Percentiles rank a stretch among this genome's conserved stretches.
Evolutionary conservation across 2,329 filamentous ascomycete species (phyloP).

Genomic region (Stagonosporopsis vannaccii): DNA sequence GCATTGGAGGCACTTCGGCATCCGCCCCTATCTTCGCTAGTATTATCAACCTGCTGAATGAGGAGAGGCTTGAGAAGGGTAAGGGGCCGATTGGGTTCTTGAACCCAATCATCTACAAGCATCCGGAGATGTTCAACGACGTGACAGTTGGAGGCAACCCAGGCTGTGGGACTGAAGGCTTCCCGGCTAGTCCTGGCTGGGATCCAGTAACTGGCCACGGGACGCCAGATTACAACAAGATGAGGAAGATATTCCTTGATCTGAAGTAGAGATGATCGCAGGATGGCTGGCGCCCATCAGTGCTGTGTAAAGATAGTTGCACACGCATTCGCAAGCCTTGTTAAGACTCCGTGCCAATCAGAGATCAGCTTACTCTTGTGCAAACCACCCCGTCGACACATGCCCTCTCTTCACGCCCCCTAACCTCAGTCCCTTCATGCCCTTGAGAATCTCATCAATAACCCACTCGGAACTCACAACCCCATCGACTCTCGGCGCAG

Average conservation of each 20-base stretch:
- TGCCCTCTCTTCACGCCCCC: slow-evolving; percentile 1
- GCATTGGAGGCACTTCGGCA: slow-evolving; percentile 59
- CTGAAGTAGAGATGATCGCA: not conserved
- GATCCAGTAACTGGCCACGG: slow-evolving; percentile 39
- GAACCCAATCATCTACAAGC: slow-evolving; percentile 65
- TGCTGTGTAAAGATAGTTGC: not conserved
- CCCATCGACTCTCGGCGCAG: not conserved
- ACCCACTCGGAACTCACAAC: not conserved
- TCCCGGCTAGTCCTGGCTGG: slow-evolving; percentile 35
- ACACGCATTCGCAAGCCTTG: not conserved
- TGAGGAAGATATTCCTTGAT: slow-evolving; percentile 25
- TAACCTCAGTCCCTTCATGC: not conserved
- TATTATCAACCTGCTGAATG: slow-evolving; percentile 66
- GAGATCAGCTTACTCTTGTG: not conserved
- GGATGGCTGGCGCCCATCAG: not conserved
- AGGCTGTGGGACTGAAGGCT: slow-evolving; percentile 44
- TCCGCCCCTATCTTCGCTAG: slow-evolving; percentile 65
- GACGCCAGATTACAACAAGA: slow-evolving; percentile 25
- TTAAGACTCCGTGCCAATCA: not conserved
- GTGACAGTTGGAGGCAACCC: slow-evolving; percentile 40
- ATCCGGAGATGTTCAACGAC: slow-evolving; percentile 53
- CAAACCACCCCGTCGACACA: slow-evolving; percentile 6
- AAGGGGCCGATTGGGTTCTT: slow-evolving; percentile 62
- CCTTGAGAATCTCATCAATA: not conserved
- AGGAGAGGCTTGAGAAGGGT: slow-evolving; percentile 59